A percentile compares a stretch with the other conserved stretches of the same genome.
Conservation (phyloP, 202 grass and related monocot genomes). For the Panicum virgatum region DNA sequence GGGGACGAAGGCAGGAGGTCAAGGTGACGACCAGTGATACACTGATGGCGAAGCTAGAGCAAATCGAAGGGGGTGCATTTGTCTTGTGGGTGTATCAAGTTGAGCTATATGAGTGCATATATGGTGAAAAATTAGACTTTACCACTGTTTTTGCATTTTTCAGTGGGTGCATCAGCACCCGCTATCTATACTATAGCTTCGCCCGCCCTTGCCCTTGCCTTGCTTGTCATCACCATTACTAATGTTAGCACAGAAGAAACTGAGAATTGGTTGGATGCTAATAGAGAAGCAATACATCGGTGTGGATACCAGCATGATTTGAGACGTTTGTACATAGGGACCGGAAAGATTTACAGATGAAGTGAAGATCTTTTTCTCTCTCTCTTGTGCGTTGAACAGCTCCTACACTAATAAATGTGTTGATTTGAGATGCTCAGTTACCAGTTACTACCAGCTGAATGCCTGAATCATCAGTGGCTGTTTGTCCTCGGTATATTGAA, state of each 20-base stretch:
- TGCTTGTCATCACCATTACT: not conserved
- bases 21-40: conserved; percentile 52
- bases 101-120: no score
- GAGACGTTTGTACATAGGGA: conserved; percentile 29
- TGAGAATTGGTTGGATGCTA: not conserved
- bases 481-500: not conserved
- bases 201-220: not conserved
- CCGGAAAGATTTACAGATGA: conserved; percentile 21
- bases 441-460: not conserved
- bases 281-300: not conserved
- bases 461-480: not conserved
- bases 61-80: no score
- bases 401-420: not conserved
- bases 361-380: not conserved
- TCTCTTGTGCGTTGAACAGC: not conserved
- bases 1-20: conserved; percentile 46
- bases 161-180: no score
- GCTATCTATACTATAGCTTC: no score
- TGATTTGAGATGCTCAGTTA: not conserved
- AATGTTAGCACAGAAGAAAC: conserved; percentile 25
- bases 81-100: no score
- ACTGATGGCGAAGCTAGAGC: not conserved
- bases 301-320: not conserved
- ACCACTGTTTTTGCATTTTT: no score
- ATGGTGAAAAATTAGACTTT: no score